A percentile compares a stretch with the other conserved stretches of the same genome.
Evolutionary conservation across 2,329 filamentous ascomycete species (phyloP).

Genomic region (Zarea fungicola): DNA sequence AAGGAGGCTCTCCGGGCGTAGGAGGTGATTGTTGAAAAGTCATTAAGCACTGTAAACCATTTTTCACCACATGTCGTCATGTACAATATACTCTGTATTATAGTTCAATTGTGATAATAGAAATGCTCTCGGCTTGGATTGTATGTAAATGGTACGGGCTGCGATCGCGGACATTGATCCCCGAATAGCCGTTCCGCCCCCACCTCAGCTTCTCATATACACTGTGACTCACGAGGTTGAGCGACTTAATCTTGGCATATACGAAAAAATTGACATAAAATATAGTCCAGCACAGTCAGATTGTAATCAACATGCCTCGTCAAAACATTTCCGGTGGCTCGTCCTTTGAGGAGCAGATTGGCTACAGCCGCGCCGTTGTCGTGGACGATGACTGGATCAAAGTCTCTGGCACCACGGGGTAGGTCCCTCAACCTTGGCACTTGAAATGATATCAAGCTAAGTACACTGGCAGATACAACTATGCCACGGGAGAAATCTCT

Average conservation of each 20-base stretch:
- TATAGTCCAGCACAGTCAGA: too few species aligned
- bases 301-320: slow-evolving; percentile 25
- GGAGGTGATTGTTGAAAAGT: slow-evolving; percentile 17
- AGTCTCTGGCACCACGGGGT: slow-evolving; percentile 53
- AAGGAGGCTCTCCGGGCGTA: slow-evolving; percentile 38
- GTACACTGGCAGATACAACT: slow-evolving; percentile 40
- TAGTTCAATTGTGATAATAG: background rate
- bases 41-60: background rate
- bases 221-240: slow-evolving; percentile 1
- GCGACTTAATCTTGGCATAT: background rate
- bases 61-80: background rate
- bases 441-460: background rate
- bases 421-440: background rate
- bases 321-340: slow-evolving; percentile 45
- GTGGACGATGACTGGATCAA: slow-evolving; percentile 43
- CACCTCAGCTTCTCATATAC: slow-evolving; percentile 2
- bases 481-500: slow-evolving; percentile 41
- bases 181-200: background rate
- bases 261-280: too few species aligned
- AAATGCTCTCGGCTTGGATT: too few species aligned
- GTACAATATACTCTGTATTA: background rate
- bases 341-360: slow-evolving; percentile 47
- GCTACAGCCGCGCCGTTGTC: slow-evolving; percentile 50
- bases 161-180: background rate
- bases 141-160: too few species aligned